Evolutionary conservation across 2,329 filamentous ascomycete genomes (phyloP), one percentile per base, ranked within the genome.

Genomic region (Epichloe amarillans): DNA sequence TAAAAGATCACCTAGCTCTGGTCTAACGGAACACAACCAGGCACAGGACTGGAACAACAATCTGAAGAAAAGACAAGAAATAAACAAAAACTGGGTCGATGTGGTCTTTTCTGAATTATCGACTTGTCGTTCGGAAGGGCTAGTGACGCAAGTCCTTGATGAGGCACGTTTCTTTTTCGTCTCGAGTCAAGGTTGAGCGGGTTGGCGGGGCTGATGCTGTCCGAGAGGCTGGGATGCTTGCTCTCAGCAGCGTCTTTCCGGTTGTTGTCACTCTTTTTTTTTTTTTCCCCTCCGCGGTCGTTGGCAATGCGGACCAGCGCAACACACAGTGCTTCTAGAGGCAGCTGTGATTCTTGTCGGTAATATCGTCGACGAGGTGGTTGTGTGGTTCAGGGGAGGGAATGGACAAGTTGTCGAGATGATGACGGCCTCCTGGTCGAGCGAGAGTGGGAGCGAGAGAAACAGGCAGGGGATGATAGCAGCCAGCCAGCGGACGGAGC

Each of bases 131-230:
- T 26, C 43, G 15, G 37, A 49, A 14, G 37, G 21, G 26, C 44
- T 52, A 42, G 50, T 36, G 38, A 44, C 26, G 50, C 47, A 46
- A 21, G 39, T 47, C 19, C 19, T 21, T 30, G 11, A 5, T 38
- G 23, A 41, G 35, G 43, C 30, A 41, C 46, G 8, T 49, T 53
- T 50, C 30, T 49, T 43, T 37, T 21, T 30, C 17, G 49, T 50
- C 50, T 48, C 46, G 48, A 41, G 33, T 49, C 44, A 47, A 46
- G 47, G 41, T 51, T 33, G 35, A 42, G 38, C 36, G 45, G 51
- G 23, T 21, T 10, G 46, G 21, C 21, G 36, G 39, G 39, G 19
- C 39, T 12, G 14, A 19, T 12, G 38, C 11, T 11, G 23, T 39
- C 15, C 14, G 23, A 30, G 15, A 37, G 11, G 21, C 17, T 48